Base-by-base conservation (phyloP, 129 eudicot species). In the Centrapalus pauciflorus region DNA sequence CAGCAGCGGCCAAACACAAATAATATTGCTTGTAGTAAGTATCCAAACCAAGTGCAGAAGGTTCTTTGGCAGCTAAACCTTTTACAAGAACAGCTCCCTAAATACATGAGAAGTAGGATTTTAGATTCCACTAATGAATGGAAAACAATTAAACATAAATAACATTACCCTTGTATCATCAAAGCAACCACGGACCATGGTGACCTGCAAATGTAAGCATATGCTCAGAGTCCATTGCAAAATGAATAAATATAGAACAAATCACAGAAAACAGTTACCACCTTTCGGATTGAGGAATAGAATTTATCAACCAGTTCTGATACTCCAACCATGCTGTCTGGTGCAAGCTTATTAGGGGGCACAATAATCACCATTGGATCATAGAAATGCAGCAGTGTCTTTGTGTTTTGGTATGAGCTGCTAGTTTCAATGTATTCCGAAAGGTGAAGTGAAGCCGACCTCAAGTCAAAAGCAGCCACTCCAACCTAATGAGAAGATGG, bases 341-440 rank as follows among this genome's bases (percentile, higher is more conserved):
- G 90, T 3, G 96, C 85, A 77, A 79, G 54, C 76, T 88, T 92
- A 70, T 86, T 84, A 45, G 96, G 93, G 58, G 99, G 87, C 74
- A 89, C 93, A 61, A 89, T 86, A 58, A 88, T 82, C 48, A 77
- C 82, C 82, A 86, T 71, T 16, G 99, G 99, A 52, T 93, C 96
- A 54, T 86, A 94, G 77, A 89, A 94, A 70, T 89, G 90, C 70
- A 94, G 77, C 69, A 94, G 75, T 2, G 97, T 94, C 77, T 86
- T 94, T 52, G 99, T 89, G 76, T 94, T 94, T 45, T 84, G 95
- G 70, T 94, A 94, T 1, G 95, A 86, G 57, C 90, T 84, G 75
- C 97, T 89, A 40, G 99, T 94, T 81, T 94, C 99, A 25, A 94
- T 94, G 74, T 82, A 89, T 70, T 94, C 97, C 11, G 97, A 89